Base-by-base conservation (phyloP, 305 asterid genomes). In the Striga hermonthica region DNA sequence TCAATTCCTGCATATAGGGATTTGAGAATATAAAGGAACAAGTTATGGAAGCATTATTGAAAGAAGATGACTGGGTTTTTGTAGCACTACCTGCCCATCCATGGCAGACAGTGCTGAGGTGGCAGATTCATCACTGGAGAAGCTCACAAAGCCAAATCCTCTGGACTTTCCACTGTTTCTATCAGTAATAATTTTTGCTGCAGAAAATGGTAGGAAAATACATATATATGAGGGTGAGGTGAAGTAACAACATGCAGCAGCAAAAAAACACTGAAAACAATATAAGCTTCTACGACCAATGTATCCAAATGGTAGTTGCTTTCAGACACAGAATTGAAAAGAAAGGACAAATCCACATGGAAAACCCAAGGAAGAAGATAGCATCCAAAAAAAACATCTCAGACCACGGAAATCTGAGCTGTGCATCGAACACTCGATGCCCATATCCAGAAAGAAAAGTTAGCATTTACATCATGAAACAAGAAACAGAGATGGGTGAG, bases 81-180 rank as follows among this genome's bases (percentile, higher is more conserved):
- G 56, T 31, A 62, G 50, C 48, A 37, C 12, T 38, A 58, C 63
- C 47, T 87, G 90, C 66, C 95, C 96, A 72, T 89, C 95, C 98
- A 92, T 92, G 58, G 95, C 88, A 0, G 80, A 75, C 37, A 84
- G 55, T 10, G 97, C 98, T 10, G 88, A 79, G 62, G 34, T 68
- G 49, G 97, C 98, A 77, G 72, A 59, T 28, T 79, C 88, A 4
- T 74, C 81, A 34, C 60, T 59, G 0, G 80, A 22, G 73, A 61
- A 92, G 73, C 74, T 79, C 74, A 92, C 95, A 64, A 92, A 92
- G 14, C 95, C 98, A 64, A 92, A 89, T 38, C 98, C 97, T 74
- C 81, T 83, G 4, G 97, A 92, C 73, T 81, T 85, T 62, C 96
- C 96, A 1, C 89, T 65, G 64, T 89, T 96, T 75, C 98, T 82